A percentile compares a stretch with the other conserved stretches of the same genome.
phyloP scores from a whole-genome alignment of 805 yeast species.

The Suhomyces emberorum region DNA sequence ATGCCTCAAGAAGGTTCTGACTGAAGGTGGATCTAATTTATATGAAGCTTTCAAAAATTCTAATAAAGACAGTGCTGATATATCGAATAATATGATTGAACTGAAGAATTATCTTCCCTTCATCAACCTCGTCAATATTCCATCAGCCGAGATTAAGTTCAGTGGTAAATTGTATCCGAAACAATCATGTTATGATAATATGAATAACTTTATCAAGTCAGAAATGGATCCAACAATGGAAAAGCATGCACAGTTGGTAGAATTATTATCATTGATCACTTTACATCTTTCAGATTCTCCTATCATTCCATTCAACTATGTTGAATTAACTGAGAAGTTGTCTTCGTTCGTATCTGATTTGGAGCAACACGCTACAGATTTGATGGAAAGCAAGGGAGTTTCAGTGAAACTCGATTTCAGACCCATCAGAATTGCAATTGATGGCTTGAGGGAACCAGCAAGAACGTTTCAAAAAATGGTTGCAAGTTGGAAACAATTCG shows the following conservation, averaged over 20 bases:
- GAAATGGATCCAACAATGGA: constrained; percentile 55
- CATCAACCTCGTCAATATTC: constrained; percentile 60
- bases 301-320: constrained; percentile 64
- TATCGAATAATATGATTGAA: constrained; percentile 33
- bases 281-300: constrained; percentile 74
- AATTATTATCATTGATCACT: constrained; percentile 49
- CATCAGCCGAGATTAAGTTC: constrained; percentile 61
- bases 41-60: constrained; percentile 26
- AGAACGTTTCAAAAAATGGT: constrained; percentile 51
- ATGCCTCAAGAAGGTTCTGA: constrained; percentile 31
- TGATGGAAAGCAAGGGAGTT: constrained; percentile 7
- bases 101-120: constrained; percentile 71
- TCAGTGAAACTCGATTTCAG: constrained; percentile 22
- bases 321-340: constrained; percentile 43
- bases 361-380: constrained; percentile 30
- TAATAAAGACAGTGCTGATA: constrained; percentile 19
- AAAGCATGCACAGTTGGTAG: constrained; percentile 54
- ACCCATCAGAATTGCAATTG: constrained; percentile 22
- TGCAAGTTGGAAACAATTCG: constrained; percentile 57
- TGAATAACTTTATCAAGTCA: constrained; percentile 46
- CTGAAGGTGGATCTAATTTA: constrained; percentile 10
- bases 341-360: constrained; percentile 47
- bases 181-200: constrained; percentile 62
- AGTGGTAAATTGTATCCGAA: constrained; percentile 42
- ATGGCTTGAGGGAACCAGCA: constrained; percentile 33